Base-by-base conservation (phyloP, 148 eudicot genomes). In the Amaranthus cruentus region DNA sequence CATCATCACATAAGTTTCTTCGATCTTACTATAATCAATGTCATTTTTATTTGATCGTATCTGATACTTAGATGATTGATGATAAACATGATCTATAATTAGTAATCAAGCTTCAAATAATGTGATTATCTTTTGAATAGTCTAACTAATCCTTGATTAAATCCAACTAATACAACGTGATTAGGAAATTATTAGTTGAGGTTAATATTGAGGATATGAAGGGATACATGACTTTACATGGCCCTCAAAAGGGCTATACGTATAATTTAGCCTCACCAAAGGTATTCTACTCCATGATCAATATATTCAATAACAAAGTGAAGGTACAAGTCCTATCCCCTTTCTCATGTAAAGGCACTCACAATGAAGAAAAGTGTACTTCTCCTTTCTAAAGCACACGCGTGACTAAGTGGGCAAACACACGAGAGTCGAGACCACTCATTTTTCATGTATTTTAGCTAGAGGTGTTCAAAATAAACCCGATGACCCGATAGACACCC, bases 311-410 rank as follows among this genome's bases (percentile, higher is more conserved):
- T 8, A 43, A 14, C 15, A 13, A 46, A 65, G 42, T 11, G 62
- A 66, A 72, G 1, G 7, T 61, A 9, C 54, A 57, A 28, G 42
- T 58, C 64, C 15, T 65, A 74, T 55, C 18, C 47, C 55, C 47
- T 47, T 15, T 71, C 51, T 46, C 3, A 56, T 67, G 43, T 75
- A 18, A 57, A 67, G 63, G 49, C 71, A 47, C 15, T 66, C 51
- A 66, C 63, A 70, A 75, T 43, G 28, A 2, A 49, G 18, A 65
- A 66, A 62, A 70, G 70, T 3, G 47, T 42, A 14, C 3, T 77
- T 62, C 48, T 76, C 75, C 56, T 64, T 77, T 76, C 51, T 63
- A 11, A 14, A 53, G 73, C 59, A 71, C 79, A 77, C 70, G 79
- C 79, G 79, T 70, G 79, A 76, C 63, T 7, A 13, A 63, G 79